A percentile compares a stretch with the other conserved stretches of the same genome.
Evolutionary conservation across 2,329 filamentous ascomycete species (phyloP).

Genomic region (Amylocarpus encephaloides): DNA sequence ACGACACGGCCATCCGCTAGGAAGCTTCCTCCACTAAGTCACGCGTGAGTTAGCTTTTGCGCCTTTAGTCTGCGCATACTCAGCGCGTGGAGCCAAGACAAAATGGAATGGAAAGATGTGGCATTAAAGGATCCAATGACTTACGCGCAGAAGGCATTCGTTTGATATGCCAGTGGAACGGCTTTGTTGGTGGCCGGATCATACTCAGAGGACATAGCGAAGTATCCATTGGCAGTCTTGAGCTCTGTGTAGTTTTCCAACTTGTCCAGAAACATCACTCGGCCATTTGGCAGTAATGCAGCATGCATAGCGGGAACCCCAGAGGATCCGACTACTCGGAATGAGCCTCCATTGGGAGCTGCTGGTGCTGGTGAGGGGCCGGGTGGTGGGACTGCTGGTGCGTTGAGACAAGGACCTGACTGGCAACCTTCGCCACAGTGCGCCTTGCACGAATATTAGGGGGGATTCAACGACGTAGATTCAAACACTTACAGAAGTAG

Average conservation of each 20-base stretch:
- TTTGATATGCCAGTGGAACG: slow-evolving; percentile 43
- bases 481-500: not conserved
- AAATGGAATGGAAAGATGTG: no score
- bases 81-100: no score
- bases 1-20: slow-evolving; percentile 49
- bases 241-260: slow-evolving; percentile 56
- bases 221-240: slow-evolving; percentile 46
- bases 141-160: slow-evolving; percentile 53
- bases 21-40: slow-evolving; percentile 43
- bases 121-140: no score
- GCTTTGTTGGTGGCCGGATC: slow-evolving; percentile 44
- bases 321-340: slow-evolving; percentile 45
- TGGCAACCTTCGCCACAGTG: slow-evolving; percentile 53
- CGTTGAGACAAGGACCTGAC: slow-evolving; percentile 44
- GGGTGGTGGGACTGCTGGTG: slow-evolving; percentile 31
- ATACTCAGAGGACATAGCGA: slow-evolving; percentile 55
- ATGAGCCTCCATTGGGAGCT: slow-evolving; percentile 39
- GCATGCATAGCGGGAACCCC: slow-evolving; percentile 61
- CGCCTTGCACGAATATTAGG: slow-evolving; percentile 35
- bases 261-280: slow-evolving; percentile 56
- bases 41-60: no score
- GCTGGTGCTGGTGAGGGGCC: slow-evolving; percentile 37
- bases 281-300: slow-evolving; percentile 51
- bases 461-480: slow-evolving; percentile 10
- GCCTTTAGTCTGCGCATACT: no score